Evolutionary conservation across 2,329 filamentous ascomycete genomes (phyloP).

Genomic region (Pestalotiopsis sp.): DNA sequence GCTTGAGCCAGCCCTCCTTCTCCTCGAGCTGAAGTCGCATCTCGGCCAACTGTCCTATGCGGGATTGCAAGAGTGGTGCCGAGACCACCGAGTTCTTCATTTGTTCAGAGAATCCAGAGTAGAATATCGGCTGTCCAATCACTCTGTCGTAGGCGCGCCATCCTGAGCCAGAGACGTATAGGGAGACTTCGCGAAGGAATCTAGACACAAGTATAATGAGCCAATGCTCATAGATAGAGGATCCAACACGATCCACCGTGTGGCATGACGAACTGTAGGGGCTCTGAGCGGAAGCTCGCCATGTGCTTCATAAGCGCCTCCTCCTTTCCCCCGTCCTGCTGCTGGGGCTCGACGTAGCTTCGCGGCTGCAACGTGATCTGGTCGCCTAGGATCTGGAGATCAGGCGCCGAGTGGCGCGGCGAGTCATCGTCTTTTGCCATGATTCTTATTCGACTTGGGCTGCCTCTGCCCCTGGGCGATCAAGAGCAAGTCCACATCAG

Average conservation of each 20-base stretch:
- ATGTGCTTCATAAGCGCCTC: constrained; percentile 78
- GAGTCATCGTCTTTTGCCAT: constrained; percentile 43
- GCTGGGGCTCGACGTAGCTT: constrained; percentile 56
- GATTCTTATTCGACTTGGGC: constrained; percentile 14
- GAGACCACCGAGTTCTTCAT: constrained; percentile 80
- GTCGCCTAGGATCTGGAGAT: constrained; percentile 75
- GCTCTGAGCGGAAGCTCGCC: constrained; percentile 77
- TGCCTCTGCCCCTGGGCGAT: neutral
- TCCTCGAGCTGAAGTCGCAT: constrained; percentile 75
- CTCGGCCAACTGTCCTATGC: constrained; percentile 76
- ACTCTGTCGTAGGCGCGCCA: constrained; percentile 93
- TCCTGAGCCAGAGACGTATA: constrained; percentile 89
- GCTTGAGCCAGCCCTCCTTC: constrained; percentile 66
- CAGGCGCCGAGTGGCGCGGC: constrained; percentile 61
- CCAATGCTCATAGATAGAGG: neutral
- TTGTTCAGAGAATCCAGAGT: constrained; percentile 84
- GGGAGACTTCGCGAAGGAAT: constrained; percentile 89
- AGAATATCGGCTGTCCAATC: constrained; percentile 92
- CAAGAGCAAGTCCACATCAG: neutral
- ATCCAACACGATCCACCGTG: neutral
- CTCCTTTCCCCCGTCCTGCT: constrained; percentile 58
- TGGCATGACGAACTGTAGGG: constrained; percentile 47
- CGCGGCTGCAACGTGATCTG: constrained; percentile 74
- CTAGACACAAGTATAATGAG: constrained; percentile 40
- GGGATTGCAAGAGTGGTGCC: constrained; percentile 71